Evolutionary conservation across 805 yeast species (phyloP).

Genomic region (Clavispora asparagi): DNA sequence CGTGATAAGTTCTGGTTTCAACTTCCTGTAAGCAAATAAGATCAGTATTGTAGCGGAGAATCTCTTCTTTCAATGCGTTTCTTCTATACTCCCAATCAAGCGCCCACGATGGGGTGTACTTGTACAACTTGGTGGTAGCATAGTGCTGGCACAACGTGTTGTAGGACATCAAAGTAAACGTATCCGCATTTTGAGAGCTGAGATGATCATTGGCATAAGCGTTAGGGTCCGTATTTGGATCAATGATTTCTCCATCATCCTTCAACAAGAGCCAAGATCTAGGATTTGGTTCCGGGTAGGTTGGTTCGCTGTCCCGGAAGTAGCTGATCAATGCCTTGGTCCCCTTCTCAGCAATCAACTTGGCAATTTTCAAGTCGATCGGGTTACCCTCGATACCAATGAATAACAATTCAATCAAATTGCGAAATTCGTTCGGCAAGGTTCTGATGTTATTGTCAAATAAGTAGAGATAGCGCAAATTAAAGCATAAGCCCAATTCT

Average conservation of each 20-base stretch:
- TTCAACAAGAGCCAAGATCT: conserved; percentile 81
- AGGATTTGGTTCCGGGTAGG: conserved; percentile 58
- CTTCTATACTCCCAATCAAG: conserved; percentile 88
- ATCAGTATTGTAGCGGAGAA: conserved; percentile 62
- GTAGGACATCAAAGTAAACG: conserved; percentile 78
- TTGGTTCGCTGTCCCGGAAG: conserved; percentile 78
- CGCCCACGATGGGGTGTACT: conserved; percentile 97
- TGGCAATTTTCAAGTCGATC: conserved; percentile 57
- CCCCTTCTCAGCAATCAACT: conserved; percentile 73
- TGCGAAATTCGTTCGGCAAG: conserved; percentile 83
- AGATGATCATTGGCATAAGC: conserved; percentile 26
- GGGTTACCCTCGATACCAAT: conserved; percentile 94
- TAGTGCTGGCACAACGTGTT: conserved; percentile 94
- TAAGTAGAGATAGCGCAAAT: conserved; percentile 73
- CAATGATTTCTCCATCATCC: conserved; percentile 64
- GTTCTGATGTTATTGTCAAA: conserved; percentile 79
- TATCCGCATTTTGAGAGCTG: conserved; percentile 20
- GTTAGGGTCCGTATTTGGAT: conserved; percentile 26
- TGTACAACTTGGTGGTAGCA: conserved; percentile 88
- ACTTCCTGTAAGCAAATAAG: conserved; percentile 93
- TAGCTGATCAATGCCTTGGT: conserved; percentile 76
- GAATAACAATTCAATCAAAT: conserved; percentile 75
- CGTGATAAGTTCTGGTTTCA: conserved; percentile 80
- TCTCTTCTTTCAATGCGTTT: conserved; percentile 68
- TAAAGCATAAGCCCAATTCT: conserved; percentile 79